phyloP scores from a whole-genome alignment of 257 asterid genomes.

The Galeopsis tetrahit region DNA sequence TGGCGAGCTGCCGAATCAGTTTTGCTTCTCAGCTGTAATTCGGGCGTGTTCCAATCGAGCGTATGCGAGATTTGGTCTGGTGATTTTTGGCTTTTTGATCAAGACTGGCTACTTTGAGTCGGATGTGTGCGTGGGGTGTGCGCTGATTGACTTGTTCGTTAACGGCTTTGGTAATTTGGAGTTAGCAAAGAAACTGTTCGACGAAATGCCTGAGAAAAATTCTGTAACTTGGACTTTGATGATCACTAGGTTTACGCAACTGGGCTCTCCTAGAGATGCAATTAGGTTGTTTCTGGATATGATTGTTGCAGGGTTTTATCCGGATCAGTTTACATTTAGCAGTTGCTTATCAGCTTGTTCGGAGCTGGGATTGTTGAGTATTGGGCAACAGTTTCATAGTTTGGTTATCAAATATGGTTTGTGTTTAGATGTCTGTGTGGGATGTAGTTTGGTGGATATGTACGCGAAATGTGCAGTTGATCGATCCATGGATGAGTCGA shows the following conservation, averaged over 20 bases:
- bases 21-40: slow-evolving; percentile 70
- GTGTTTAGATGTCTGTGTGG: slow-evolving; percentile 79
- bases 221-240: slow-evolving; percentile 86
- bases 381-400: slow-evolving; percentile 74
- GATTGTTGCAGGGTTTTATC: slow-evolving; percentile 58
- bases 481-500: slow-evolving; percentile 63
- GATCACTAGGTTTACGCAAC: slow-evolving; percentile 76
- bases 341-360: slow-evolving; percentile 85
- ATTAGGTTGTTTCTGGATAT: slow-evolving; percentile 61
- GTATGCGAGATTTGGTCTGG: slow-evolving; percentile 60
- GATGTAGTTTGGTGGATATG: slow-evolving; percentile 93
- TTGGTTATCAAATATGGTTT: slow-evolving; percentile 64
- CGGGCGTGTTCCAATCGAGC: slow-evolving; percentile 68
- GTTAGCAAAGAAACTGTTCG: slow-evolving; percentile 70
- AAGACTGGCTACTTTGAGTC: slow-evolving; percentile 78
- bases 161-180: slow-evolving; percentile 75
- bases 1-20: slow-evolving; percentile 80
- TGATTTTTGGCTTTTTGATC: slow-evolving; percentile 63
- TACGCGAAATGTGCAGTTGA: slow-evolving; percentile 62
- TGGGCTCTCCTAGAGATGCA: slow-evolving; percentile 54
- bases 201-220: slow-evolving; percentile 72
- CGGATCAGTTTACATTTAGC: slow-evolving; percentile 79
- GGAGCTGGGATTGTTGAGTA: slow-evolving; percentile 52
- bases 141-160: slow-evolving; percentile 69
- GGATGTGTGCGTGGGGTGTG: slow-evolving; percentile 88